Evolutionary conservation across 2,329 filamentous ascomycete species (phyloP).

Genomic region (Aspergillus versicolor): DNA sequence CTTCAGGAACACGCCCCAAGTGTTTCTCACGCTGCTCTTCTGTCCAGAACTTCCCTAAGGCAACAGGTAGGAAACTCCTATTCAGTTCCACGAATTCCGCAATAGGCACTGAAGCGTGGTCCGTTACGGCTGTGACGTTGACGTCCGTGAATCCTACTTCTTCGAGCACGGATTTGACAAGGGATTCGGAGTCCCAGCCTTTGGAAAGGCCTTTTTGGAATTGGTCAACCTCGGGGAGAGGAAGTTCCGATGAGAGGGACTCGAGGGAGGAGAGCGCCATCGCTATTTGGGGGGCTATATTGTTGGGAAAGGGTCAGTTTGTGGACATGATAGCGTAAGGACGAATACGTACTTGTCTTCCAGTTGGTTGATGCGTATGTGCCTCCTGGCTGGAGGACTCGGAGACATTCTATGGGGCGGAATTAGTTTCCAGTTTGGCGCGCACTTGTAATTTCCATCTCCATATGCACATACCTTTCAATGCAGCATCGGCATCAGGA

Average conservation of each 20-base stretch:
- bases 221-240: constrained; percentile 23
- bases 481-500: constrained; percentile 40
- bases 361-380: constrained; percentile 36
- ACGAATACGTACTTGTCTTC: constrained; percentile 28
- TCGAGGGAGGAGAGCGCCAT: constrained; percentile 26
- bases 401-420: constrained; percentile 26
- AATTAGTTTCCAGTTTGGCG: background rate
- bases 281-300: constrained; percentile 27
- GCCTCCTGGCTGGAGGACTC: constrained; percentile 37
- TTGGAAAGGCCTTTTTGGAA: constrained; percentile 20
- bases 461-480: constrained; percentile 31
- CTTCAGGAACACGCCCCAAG: constrained; percentile 20
- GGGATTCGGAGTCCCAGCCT: constrained; percentile 24
- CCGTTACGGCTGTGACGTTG: constrained; percentile 19
- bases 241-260: constrained; percentile 25
- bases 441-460: background rate
- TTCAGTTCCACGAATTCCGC: constrained; percentile 23
- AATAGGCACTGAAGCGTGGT: constrained; percentile 13
- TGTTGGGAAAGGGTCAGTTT: background rate
- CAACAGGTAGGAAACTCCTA: constrained; percentile 20
- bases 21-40: constrained; percentile 25
- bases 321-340: background rate
- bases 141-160: constrained; percentile 26
- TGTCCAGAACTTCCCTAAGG: constrained; percentile 30
- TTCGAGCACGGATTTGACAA: constrained; percentile 23